These are phyloP conservation scores for Achlya hypogyna DNA, from an alignment of 352 stramenopile species.

Conservation along the genomic window DNA sequence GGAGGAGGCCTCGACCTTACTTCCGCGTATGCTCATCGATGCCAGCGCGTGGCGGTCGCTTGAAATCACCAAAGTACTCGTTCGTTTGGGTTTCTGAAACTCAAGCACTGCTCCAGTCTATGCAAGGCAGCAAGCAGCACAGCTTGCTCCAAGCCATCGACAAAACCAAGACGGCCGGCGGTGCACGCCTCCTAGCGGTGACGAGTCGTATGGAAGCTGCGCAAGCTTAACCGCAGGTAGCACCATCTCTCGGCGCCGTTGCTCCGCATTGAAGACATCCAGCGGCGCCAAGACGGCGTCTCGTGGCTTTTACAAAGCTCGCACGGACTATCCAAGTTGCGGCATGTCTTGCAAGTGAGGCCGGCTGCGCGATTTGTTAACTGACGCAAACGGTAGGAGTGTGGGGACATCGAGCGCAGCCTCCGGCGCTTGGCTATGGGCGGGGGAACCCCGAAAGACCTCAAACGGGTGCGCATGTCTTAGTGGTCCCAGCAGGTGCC, in stretches of 20 bases:
- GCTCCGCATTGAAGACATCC: conserved; percentile 43
- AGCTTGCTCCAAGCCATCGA: conserved; percentile 67
- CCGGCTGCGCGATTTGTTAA: not conserved
- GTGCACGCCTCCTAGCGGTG: conserved; percentile 59
- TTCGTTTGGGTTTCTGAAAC: not conserved
- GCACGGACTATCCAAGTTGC: conserved; percentile 32
- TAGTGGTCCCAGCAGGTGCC: no score
- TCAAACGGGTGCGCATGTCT: conserved; percentile 28
- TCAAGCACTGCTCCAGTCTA: conserved; percentile 29
- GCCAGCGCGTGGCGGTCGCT: conserved; percentile 59
- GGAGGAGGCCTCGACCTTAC: conserved; percentile 46
- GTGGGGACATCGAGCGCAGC: conserved; percentile 66
- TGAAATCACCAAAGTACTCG: conserved; percentile 42
- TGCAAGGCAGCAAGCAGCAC: conserved; percentile 34
- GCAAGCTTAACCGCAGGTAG: conserved; percentile 20
- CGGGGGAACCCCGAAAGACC: conserved; percentile 52
- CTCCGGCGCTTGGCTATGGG: conserved; percentile 53
- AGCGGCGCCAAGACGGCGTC: conserved; percentile 42
- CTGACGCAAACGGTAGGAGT: conserved; percentile 38
- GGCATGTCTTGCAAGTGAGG: not conserved
- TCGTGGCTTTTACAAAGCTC: conserved; percentile 40
- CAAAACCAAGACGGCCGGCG: conserved; percentile 42
- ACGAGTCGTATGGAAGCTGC: not conserved
- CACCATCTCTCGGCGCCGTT: conserved; percentile 55
- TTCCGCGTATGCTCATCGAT: conserved; percentile 73